These are phyloP conservation scores for Schoenoplectus triqueter DNA, from an alignment of 202 grass and related monocot genomes.

Conservation along the genomic window DNA sequence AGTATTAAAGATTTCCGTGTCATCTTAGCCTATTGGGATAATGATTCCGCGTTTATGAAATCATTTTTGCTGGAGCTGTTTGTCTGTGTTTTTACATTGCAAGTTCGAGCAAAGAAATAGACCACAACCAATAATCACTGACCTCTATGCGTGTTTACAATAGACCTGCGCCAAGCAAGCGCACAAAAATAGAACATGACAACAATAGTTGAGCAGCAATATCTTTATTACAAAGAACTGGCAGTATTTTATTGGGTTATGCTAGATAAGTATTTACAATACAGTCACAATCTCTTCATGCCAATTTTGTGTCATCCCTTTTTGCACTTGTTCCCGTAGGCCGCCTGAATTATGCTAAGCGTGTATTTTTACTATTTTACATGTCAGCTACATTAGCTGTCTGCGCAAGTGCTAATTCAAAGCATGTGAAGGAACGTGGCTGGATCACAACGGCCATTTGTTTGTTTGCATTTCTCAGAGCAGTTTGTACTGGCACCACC, in stretches of 20 bases:
- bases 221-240: no score
- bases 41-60: no score
- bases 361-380: constrained; percentile 38
- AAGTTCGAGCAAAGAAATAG: no score
- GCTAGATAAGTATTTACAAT: constrained; percentile 9
- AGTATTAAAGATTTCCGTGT: no score
- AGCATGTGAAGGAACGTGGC: constrained; percentile 60
- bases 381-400: constrained; percentile 51
- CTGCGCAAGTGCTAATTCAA: constrained; percentile 59
- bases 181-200: no score
- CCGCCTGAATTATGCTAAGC: neutral
- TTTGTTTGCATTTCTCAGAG: constrained; percentile 42
- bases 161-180: no score
- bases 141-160: no score
- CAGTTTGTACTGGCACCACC: constrained; percentile 44
- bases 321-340: neutral
- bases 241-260: neutral
- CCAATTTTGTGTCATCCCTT: neutral
- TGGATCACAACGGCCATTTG: constrained; percentile 51
- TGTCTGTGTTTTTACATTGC: no score
- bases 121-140: no score
- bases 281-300: neutral
- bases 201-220: no score
- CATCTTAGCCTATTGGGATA: no score
- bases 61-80: no score